Evolutionary conservation across 1,284 basidiomycete genomes (phyloP).

Genomic region (Leccinum griseonigrum): DNA sequence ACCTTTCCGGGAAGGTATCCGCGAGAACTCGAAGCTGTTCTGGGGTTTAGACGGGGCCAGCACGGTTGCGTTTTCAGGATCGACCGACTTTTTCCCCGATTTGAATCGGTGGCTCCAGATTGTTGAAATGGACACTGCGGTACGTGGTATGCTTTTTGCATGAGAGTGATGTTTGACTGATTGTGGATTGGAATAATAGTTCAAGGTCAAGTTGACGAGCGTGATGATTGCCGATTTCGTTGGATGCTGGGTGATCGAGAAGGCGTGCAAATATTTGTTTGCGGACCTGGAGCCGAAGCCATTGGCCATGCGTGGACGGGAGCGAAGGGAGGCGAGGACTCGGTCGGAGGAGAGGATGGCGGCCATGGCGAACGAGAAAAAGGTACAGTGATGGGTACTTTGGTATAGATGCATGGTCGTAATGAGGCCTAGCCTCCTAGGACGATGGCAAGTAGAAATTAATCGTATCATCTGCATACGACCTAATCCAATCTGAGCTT

Average conservation of each 20-base stretch:
- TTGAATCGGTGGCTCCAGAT: slow-evolving; percentile 97
- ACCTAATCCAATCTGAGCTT: not conserved
- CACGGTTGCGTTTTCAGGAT: slow-evolving; percentile 88
- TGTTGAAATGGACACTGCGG: slow-evolving; percentile 80
- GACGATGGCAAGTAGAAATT: not conserved
- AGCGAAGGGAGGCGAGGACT: slow-evolving; percentile 55
- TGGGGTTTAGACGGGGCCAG: slow-evolving; percentile 87
- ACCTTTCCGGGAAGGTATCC: slow-evolving; percentile 94
- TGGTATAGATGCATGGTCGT: not conserved
- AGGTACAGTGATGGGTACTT: slow-evolving; percentile 18
- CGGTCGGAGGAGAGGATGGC: slow-evolving; percentile 26
- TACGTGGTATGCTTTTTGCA: slow-evolving; percentile 39
- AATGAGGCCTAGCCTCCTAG: not conserved
- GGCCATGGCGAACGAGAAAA: slow-evolving; percentile 21
- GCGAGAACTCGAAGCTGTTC: slow-evolving; percentile 89
- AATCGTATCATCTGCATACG: not conserved
- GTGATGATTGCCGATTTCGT: slow-evolving; percentile 89
- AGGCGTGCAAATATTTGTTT: slow-evolving; percentile 82
- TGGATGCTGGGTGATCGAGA: slow-evolving; percentile 86
- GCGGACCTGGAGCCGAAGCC: slow-evolving; percentile 85
- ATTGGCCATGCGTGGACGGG: slow-evolving; percentile 82
- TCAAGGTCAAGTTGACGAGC: slow-evolving; percentile 73
- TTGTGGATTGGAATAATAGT: slow-evolving; percentile 44
- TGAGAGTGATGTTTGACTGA: not conserved
- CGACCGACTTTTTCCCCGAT: slow-evolving; percentile 93